Evolutionary conservation across 1,284 basidiomycete genomes (phyloP).

Genomic region (Mycena sp.): DNA sequence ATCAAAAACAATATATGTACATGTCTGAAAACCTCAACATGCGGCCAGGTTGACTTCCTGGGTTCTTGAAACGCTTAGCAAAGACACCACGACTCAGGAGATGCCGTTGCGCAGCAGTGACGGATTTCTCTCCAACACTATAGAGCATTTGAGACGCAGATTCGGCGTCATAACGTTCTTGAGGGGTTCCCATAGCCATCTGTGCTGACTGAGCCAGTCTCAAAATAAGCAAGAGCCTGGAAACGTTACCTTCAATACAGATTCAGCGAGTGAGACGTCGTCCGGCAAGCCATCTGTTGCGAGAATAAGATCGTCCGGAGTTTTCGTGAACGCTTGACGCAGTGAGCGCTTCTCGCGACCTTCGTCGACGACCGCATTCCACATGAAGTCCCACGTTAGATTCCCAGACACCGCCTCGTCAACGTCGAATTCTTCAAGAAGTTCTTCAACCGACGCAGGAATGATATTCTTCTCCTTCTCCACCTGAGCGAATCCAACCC

Average conservation of each 20-base stretch:
- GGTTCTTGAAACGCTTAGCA: constrained; percentile 72
- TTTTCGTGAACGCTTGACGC: constrained; percentile 63
- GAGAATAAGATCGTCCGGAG: constrained; percentile 50
- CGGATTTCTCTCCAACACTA: constrained; percentile 59
- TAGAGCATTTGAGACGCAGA: constrained; percentile 65
- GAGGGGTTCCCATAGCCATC: constrained; percentile 82
- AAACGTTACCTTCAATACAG: constrained; percentile 71
- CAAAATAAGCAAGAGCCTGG: background rate
- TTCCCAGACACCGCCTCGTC: constrained; percentile 51
- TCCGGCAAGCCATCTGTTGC: constrained; percentile 46
- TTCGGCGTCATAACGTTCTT: constrained; percentile 70
- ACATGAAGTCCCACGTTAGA: constrained; percentile 77
- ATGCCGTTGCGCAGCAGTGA: constrained; percentile 64
- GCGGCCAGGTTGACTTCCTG: constrained; percentile 69
- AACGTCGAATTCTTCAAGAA: constrained; percentile 60
- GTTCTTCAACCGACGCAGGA: constrained; percentile 55
- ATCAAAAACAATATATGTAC: constrained; percentile 34
- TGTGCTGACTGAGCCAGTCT: constrained; percentile 40
- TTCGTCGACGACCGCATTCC: constrained; percentile 75
- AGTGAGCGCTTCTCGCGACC: constrained; percentile 76
- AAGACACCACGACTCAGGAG: constrained; percentile 70
- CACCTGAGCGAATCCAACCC: constrained; percentile 64
- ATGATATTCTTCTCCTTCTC: constrained; percentile 46
- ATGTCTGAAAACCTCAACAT: constrained; percentile 78
- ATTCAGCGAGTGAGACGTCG: constrained; percentile 64